Evolutionary conservation across 345 rosid genomes (phyloP), one percentile per base, ranked within the genome.

Genomic region (Ceriops tagal): DNA sequence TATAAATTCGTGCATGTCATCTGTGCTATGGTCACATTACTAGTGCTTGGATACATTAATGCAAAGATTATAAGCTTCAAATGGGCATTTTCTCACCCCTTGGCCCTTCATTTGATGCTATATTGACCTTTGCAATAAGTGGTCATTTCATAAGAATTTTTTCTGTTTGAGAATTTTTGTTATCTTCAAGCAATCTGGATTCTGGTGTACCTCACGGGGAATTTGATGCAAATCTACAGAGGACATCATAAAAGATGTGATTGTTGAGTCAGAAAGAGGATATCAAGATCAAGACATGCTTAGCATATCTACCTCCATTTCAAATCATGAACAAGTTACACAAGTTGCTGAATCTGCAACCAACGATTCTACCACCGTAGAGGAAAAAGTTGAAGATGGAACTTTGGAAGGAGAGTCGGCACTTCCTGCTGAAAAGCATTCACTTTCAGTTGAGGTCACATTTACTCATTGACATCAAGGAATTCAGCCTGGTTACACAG

Each of bases 361-460:
- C 61, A 51, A 61, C 30, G 62, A 61, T 62, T 69, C 81, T 56
- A 67, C 74, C n/a, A 52, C 43, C 35, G 24, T 60, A 55, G 69
- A 64, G 67, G 77, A 58, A 52, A 51, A 24, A 55, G 66, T 52
- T 30, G 34, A 72, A 19, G 78, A 62, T 26, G 58, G 26, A 71
- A 57, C 62, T 58, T 61, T 65, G 16, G 71, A 70, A 69, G 77
- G 59, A 67, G 70, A 66, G 28, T 26, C 76, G 0, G 63, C 37
- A 52, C 35, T 46, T 74, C 65, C 80, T 26, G 70, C 70, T 53
- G 86, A 63, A 67, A 91, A 82, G 69, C 85, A 82, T 80, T 83
- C 91, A 43, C 77, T 85, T 73, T 76, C 87, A 18, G 64, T 92
- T 53, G 86, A 85, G 92, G 98, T 87, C 68, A 37, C 65, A 52